A percentile compares a stretch with the other conserved stretches of the same genome.
These are phyloP conservation scores for Euphorbia schlechtendalii DNA, from an alignment of 441 rosid genomes.

Conservation along the genomic window DNA sequence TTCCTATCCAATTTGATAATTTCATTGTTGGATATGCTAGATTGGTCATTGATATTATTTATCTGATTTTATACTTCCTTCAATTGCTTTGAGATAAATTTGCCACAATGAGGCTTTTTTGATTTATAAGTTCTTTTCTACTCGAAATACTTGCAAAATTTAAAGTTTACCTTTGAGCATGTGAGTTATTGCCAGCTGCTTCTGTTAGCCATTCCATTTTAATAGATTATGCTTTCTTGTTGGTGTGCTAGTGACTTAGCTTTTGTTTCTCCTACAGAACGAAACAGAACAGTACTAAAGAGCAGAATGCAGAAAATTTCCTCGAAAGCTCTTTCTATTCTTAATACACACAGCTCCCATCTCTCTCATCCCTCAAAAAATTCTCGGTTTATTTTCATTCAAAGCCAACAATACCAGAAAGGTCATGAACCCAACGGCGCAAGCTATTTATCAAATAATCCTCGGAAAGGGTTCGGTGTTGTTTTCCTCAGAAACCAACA, in stretches of 20 bases:
- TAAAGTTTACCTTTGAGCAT: neutral
- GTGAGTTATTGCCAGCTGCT: neutral
- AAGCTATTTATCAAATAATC: conserved; percentile 9
- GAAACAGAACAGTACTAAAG: neutral
- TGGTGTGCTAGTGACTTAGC: neutral
- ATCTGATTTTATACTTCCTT: no score
- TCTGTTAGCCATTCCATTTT: neutral
- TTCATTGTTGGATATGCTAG: no score
- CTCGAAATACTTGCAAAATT: no score
- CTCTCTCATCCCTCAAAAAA: neutral
- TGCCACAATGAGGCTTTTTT: no score
- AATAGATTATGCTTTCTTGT: neutral
- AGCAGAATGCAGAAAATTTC: conserved; percentile 13
- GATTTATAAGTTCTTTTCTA: no score
- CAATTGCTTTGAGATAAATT: no score
- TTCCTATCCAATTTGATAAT: no score
- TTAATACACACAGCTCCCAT: neutral
- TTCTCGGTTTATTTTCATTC: neutral
- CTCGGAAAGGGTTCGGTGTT: conserved; percentile 29
- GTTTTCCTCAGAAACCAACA: conserved; percentile 30
- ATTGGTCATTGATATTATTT: no score
- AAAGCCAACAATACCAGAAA: conserved; percentile 8
- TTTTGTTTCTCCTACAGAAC: neutral
- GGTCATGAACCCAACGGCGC: conserved; percentile 10
- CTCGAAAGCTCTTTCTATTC: neutral